phyloP scores from a whole-genome alignment of 129 eudicot genomes.

The Flaveria sonorensis region DNA sequence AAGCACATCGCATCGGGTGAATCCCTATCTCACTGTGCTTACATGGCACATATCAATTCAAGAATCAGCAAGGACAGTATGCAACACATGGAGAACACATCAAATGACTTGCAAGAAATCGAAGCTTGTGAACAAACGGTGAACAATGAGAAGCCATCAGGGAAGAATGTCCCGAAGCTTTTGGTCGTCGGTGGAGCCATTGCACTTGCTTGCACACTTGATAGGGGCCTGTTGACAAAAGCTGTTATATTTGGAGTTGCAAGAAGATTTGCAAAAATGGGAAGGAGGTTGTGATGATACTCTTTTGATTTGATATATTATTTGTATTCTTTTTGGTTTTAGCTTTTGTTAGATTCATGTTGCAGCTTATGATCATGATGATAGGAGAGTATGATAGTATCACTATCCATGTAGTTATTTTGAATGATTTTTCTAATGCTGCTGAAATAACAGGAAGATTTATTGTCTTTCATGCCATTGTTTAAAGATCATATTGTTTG shows the following conservation, averaged over 20 bases:
- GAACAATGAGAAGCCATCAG: slow-evolving; percentile 51
- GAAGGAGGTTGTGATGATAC: slow-evolving; percentile 55
- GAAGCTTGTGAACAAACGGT: slow-evolving; percentile 28
- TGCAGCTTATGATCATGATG: slow-evolving; percentile 40
- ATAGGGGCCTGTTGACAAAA: slow-evolving; percentile 77
- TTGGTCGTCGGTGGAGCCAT: slow-evolving; percentile 81
- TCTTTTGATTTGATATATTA: slow-evolving; percentile 16
- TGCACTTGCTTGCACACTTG: slow-evolving; percentile 82
- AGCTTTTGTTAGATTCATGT: slow-evolving; percentile 28
- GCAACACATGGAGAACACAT: slow-evolving; percentile 36
- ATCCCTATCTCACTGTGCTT: slow-evolving; percentile 60
- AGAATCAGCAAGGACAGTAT: slow-evolving; percentile 47
- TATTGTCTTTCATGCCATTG: slow-evolving; percentile 5
- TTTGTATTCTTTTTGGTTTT: slow-evolving; percentile 32
- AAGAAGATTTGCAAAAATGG: slow-evolving; percentile 72
- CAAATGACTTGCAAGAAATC: slow-evolving; percentile 32
- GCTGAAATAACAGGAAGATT: slow-evolving; percentile 38
- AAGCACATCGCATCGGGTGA: slow-evolving; percentile 51
- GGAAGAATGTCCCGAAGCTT: slow-evolving; percentile 53
- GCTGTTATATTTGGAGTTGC: slow-evolving; percentile 90
- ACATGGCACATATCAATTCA: slow-evolving; percentile 71
- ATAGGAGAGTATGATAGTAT: slow-evolving; percentile 30
- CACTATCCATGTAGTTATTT: slow-evolving; percentile 26
- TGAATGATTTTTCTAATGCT: slow-evolving; percentile 35
- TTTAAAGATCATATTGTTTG: not conserved